phyloP scores from a whole-genome alignment of 176 grass and related monocot genomes.

The Lolium perenne region DNA sequence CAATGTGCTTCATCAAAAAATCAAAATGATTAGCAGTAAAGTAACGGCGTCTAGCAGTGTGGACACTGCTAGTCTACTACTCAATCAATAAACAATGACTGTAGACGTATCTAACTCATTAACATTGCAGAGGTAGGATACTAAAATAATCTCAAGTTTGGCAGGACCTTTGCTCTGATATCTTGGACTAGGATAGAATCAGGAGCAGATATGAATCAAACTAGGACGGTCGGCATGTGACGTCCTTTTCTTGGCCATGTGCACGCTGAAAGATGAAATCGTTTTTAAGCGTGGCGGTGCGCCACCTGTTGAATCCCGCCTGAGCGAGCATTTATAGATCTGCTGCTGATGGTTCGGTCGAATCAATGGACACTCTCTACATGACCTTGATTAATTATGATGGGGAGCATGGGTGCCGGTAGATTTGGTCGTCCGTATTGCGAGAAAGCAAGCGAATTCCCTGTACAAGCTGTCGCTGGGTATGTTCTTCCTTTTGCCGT shows the following conservation, averaged over 20 bases:
- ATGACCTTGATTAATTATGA: background rate
- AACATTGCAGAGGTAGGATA: background rate
- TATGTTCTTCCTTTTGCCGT: background rate
- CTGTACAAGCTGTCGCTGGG: background rate
- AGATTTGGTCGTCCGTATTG: constrained; percentile 21
- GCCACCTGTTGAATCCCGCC: constrained; percentile 36
- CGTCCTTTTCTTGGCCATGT: constrained; percentile 27
- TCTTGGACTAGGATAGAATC: background rate
- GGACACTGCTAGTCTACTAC: background rate
- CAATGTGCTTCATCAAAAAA: background rate
- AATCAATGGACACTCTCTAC: constrained; percentile 30
- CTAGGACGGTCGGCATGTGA: background rate
- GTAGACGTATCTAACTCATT: background rate
- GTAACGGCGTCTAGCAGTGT: background rate
- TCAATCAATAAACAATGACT: background rate
- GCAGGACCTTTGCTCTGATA: background rate
- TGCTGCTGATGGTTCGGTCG: background rate
- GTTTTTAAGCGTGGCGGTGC: background rate
- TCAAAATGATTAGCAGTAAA: background rate
- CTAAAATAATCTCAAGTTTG: background rate
- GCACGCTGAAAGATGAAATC: background rate
- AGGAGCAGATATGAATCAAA: background rate
- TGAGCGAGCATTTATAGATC: constrained; percentile 13
- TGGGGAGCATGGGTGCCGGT: background rate
- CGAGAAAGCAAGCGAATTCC: background rate